phyloP scores from a whole-genome alignment of 495 filamentous ascomycete species.

The Penicillium bovifimosum region DNA sequence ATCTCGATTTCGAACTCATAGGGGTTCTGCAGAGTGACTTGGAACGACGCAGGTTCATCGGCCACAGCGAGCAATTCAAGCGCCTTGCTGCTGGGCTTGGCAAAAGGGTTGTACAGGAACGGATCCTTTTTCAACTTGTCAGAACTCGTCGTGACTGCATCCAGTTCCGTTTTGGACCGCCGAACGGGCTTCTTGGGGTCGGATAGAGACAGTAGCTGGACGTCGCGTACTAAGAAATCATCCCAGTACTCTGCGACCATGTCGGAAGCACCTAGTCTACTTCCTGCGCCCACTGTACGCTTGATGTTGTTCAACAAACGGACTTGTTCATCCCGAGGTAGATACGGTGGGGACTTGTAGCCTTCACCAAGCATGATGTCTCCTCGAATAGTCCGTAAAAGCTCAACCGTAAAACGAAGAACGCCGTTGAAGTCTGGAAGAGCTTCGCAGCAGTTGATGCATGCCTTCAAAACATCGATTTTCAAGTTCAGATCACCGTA shows the following conservation, averaged over 20 bases:
- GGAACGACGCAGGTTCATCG: constrained; percentile 69
- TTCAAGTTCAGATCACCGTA: constrained; percentile 59
- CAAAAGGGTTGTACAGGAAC: constrained; percentile 88
- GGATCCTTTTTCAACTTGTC: constrained; percentile 62
- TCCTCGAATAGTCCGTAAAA: constrained; percentile 70
- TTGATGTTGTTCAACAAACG: constrained; percentile 75
- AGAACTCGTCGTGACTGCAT: constrained; percentile 49
- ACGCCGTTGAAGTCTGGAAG: constrained; percentile 88
- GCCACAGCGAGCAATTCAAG: constrained; percentile 67
- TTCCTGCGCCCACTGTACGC: constrained; percentile 70
- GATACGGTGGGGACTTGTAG: constrained; percentile 47
- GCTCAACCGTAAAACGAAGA: constrained; percentile 74
- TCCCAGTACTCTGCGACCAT: constrained; percentile 91
- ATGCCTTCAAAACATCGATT: constrained; percentile 73
- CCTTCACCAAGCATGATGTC: constrained; percentile 62
- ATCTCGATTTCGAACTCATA: constrained; percentile 90
- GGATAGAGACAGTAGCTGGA: constrained; percentile 57
- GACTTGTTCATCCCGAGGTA: constrained; percentile 78
- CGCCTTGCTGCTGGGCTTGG: constrained; percentile 56
- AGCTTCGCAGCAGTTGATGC: constrained; percentile 88
- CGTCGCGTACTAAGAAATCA: constrained; percentile 80
- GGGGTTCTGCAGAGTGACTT: constrained; percentile 82
- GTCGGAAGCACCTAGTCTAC: constrained; percentile 61
- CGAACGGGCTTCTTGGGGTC: constrained; percentile 57
- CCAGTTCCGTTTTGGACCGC: constrained; percentile 65